Conservation (phyloP, 331 rosid genomes). For the Cucumis variabilis region DNA sequence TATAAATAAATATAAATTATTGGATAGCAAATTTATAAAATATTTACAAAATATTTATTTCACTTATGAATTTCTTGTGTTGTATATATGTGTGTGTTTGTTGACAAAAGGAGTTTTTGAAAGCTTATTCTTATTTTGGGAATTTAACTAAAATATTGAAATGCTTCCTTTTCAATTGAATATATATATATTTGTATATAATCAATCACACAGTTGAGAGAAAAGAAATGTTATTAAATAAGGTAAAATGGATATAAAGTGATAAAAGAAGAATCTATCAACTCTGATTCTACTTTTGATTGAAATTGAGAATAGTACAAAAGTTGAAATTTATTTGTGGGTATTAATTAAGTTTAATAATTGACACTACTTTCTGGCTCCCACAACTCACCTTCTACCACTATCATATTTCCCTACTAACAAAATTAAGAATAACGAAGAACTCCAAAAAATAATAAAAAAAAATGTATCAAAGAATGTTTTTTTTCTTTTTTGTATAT, state of each 20-base stretch:
- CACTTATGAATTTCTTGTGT: too few relatives aligned
- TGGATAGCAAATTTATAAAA: too few relatives aligned
- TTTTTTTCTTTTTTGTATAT: neutral
- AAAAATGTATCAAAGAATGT: neutral
- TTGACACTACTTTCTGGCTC: neutral
- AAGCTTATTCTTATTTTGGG: too few relatives aligned
- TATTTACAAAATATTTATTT: too few relatives aligned
- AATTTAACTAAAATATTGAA: too few relatives aligned
- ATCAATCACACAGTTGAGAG: neutral
- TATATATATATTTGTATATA: too few relatives aligned
- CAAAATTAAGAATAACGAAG: neutral
- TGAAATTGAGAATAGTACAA: neutral
- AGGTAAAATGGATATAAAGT: neutral
- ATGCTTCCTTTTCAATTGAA: too few relatives aligned
- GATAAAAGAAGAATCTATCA: neutral
- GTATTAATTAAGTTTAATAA: neutral
- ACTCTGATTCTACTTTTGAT: neutral
- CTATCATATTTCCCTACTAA: neutral
- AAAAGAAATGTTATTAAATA: neutral
- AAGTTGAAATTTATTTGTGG: neutral
- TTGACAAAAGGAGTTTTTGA: too few relatives aligned
- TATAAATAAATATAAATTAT: too few relatives aligned
- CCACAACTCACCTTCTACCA: slow-evolving; percentile 14
- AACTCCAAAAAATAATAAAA: too few relatives aligned
- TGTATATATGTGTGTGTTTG: too few relatives aligned